phyloP scores from a whole-genome alignment of 1,284 basidiomycete species.

The Ceratobasidium sp. region DNA sequence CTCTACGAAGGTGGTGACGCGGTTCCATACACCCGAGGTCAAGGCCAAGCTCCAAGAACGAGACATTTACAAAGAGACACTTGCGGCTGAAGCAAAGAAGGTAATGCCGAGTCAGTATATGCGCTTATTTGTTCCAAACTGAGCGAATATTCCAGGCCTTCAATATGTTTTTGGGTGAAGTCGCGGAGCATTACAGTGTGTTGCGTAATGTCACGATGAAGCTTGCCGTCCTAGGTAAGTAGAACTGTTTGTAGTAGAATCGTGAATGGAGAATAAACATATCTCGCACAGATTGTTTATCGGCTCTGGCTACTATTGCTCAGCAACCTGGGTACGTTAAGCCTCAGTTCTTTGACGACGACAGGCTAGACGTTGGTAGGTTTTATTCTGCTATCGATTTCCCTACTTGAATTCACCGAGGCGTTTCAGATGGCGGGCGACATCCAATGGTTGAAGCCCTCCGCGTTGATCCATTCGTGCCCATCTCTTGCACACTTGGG shows the following conservation, averaged over 20 bases:
- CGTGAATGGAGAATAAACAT: not conserved
- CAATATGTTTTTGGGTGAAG: slow-evolving; percentile 73
- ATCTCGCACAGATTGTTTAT: slow-evolving; percentile 70
- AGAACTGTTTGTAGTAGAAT: not conserved
- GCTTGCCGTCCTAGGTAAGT: slow-evolving; percentile 73
- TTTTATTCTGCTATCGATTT: slow-evolving; percentile 6
- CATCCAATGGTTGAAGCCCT: slow-evolving; percentile 88
- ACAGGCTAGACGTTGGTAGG: slow-evolving; percentile 69
- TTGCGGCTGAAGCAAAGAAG: slow-evolving; percentile 64
- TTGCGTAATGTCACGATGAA: slow-evolving; percentile 81
- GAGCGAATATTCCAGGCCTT: slow-evolving; percentile 66
- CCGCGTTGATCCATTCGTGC: slow-evolving; percentile 81
- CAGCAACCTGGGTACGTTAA: slow-evolving; percentile 80
- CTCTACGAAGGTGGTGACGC: slow-evolving; percentile 80
- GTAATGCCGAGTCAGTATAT: slow-evolving; percentile 11
- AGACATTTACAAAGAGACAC: slow-evolving; percentile 81
- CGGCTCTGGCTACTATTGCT: slow-evolving; percentile 77
- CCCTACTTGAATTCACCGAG: slow-evolving; percentile 48
- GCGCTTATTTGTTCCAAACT: not conserved
- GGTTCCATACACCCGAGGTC: slow-evolving; percentile 87
- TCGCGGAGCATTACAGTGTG: slow-evolving; percentile 75
- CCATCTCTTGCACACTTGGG: slow-evolving; percentile 74
- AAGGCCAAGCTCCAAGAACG: slow-evolving; percentile 76
- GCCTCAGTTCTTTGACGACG: slow-evolving; percentile 71
- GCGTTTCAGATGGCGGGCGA: slow-evolving; percentile 59